phyloP scores from a whole-genome alignment of 1,284 basidiomycete genomes.

The Pterula multifida region DNA sequence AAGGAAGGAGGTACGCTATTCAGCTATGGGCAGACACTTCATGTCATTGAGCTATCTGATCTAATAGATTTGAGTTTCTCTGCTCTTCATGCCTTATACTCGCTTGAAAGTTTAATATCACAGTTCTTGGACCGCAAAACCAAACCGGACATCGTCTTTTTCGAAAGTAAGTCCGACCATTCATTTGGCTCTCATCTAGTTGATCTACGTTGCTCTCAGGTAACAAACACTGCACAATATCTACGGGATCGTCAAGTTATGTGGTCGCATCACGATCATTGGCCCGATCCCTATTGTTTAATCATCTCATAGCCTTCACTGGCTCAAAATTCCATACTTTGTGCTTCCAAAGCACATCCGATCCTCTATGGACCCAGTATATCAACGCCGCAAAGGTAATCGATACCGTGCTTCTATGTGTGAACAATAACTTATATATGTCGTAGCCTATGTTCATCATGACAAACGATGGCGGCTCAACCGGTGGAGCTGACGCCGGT shows the following conservation, averaged over 20 bases:
- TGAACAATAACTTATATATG: slow-evolving; percentile 5
- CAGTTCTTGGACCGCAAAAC: slow-evolving; percentile 38
- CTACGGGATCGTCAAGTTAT: slow-evolving; percentile 23
- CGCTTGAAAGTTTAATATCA: slow-evolving; percentile 36
- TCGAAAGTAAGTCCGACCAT: slow-evolving; percentile 30
- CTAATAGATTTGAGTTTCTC: slow-evolving; percentile 42
- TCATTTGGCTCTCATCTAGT: background rate
- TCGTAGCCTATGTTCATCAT: slow-evolving; percentile 67
- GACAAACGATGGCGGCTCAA: slow-evolving; percentile 36
- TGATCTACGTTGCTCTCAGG: slow-evolving; percentile 18
- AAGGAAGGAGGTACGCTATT: slow-evolving; percentile 24
- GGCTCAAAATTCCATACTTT: background rate
- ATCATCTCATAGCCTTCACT: slow-evolving; percentile 26
- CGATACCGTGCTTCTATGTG: slow-evolving; percentile 3
- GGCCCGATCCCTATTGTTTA: slow-evolving; percentile 37
- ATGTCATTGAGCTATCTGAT: no score
- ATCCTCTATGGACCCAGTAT: slow-evolving; percentile 38
- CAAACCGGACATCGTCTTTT: slow-evolving; percentile 56
- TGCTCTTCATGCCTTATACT: slow-evolving; percentile 44
- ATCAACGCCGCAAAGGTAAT: slow-evolving; percentile 28
- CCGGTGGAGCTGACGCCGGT: slow-evolving; percentile 11
- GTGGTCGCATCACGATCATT: slow-evolving; percentile 33
- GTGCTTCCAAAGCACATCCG: slow-evolving; percentile 18
- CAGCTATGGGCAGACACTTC: background rate
- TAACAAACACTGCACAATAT: slow-evolving; percentile 26